Evolutionary conservation across 495 filamentous ascomycete species (phyloP).

Genomic region (Hyphodiscus hymeniophilus): DNA sequence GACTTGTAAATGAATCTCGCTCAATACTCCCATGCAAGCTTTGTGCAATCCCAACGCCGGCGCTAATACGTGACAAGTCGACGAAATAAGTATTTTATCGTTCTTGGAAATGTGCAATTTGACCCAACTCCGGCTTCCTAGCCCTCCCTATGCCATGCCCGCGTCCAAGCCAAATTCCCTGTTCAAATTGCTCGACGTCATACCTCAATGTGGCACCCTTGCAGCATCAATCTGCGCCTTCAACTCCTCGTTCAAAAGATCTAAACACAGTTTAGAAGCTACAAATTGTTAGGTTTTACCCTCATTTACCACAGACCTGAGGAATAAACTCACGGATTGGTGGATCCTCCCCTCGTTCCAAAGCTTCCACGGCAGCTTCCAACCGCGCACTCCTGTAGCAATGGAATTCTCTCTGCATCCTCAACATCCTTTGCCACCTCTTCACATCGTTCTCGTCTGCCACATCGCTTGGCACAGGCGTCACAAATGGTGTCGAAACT

Average conservation of each 20-base stretch:
- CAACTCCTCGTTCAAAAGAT: slow-evolving; percentile 22
- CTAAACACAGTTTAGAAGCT: slow-evolving; percentile 20
- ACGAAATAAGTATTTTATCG: no score
- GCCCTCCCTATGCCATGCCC: no score
- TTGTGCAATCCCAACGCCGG: no score
- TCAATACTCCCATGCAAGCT: no score
- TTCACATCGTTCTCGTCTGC: slow-evolving; percentile 9
- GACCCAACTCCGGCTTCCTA: no score
- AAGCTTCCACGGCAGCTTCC: slow-evolving; percentile 21
- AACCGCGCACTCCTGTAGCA: slow-evolving; percentile 21
- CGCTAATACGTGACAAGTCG: no score
- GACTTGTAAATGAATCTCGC: no score
- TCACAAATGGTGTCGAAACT: not conserved
- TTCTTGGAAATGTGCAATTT: no score
- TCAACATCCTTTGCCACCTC: slow-evolving; percentile 19
- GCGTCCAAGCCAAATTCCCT: no score
- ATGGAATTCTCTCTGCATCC: slow-evolving; percentile 17
- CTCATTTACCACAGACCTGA: not conserved
- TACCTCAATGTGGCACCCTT: no score
- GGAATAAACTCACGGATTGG: slow-evolving; percentile 16
- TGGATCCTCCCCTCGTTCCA: slow-evolving; percentile 16
- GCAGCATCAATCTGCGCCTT: slow-evolving; percentile 10
- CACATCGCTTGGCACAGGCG: not conserved
- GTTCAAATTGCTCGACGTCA: no score
- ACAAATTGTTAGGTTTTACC: not conserved